A percentile compares a stretch with the other conserved stretches of the same genome.
These are phyloP conservation scores for Torulaspora franciscae DNA, from an alignment of 805 yeast genomes.

Conservation along the genomic window DNA sequence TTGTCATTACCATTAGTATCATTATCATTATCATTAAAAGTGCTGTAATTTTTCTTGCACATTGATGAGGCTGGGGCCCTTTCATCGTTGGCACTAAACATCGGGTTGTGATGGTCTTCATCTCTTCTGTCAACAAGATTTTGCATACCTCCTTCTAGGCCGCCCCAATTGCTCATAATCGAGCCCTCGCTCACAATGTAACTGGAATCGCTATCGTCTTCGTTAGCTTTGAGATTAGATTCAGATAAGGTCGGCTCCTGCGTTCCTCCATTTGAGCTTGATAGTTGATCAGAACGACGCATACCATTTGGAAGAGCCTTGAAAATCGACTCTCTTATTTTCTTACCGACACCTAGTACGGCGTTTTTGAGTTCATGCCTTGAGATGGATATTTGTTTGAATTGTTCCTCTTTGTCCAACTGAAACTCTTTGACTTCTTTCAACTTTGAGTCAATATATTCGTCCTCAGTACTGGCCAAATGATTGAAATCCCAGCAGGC, in stretches of 20 bases:
- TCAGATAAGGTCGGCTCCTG: constrained; percentile 1
- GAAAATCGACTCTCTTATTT: constrained; percentile 42
- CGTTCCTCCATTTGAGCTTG: neutral
- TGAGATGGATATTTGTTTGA: constrained; percentile 51
- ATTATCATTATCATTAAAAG: constrained; percentile 16
- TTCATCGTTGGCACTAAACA: neutral
- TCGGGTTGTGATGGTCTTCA: constrained; percentile 1
- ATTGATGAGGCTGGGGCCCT: neutral
- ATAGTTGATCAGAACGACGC: neutral
- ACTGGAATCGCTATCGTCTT: constrained; percentile 15
- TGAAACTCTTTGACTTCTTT: constrained; percentile 28
- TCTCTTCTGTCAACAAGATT: neutral
- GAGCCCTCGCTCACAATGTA: constrained; percentile 26
- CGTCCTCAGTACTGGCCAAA: constrained; percentile 11
- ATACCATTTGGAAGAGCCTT: constrained; percentile 3
- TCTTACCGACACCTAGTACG: constrained; percentile 72
- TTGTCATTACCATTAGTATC: constrained; percentile 7
- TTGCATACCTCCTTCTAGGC: constrained; percentile 1
- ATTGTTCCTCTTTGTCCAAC: constrained; percentile 26
- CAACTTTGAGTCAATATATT: constrained; percentile 13
- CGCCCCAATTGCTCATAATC: constrained; percentile 15
- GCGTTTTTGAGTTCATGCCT: constrained; percentile 71
- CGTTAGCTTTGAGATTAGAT: neutral
- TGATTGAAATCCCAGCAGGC: constrained; percentile 41
- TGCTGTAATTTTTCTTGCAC: constrained; percentile 12